A percentile compares a stretch with the other conserved stretches of the same genome.
phyloP scores from a whole-genome alignment of 2,329 filamentous ascomycete species.

The Zymoseptoria passerinii region DNA sequence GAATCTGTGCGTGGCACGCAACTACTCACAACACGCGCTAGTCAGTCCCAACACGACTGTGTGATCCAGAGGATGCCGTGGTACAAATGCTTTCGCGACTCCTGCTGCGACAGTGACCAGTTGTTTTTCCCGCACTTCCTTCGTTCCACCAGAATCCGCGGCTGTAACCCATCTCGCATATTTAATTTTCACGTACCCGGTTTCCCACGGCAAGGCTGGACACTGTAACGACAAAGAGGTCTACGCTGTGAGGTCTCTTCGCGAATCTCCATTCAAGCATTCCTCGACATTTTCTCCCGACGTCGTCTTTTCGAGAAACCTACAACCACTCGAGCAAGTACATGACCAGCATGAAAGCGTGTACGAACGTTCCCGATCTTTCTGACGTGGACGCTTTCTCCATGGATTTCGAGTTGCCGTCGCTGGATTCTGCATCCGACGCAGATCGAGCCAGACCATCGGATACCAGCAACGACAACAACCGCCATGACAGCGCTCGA shows the following conservation, averaged over 20 bases:
- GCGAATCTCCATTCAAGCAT: not conserved
- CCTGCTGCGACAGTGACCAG: not conserved
- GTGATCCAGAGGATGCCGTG: not conserved
- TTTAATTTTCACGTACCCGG: not conserved
- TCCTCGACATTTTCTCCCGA: not conserved
- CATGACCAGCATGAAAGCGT: not conserved
- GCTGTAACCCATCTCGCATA: not conserved
- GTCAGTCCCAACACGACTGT: conserved; percentile 8
- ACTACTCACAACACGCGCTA: conserved; percentile 6
- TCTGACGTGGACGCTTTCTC: not conserved
- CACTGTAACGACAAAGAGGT: not conserved
- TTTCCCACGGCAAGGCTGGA: not conserved
- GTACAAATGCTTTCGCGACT: conserved; percentile 6
- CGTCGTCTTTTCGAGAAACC: not conserved
- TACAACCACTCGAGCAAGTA: not conserved
- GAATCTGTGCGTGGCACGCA: not conserved
- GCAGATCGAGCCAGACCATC: conserved; percentile 1
- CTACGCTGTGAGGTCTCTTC: not conserved
- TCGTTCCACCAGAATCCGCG: not conserved
- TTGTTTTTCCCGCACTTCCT: not conserved
- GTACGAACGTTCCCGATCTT: not conserved
- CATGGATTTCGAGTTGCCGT: not conserved
- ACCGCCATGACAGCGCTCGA: conserved; percentile 10
- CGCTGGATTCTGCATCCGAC: conserved; percentile 2
- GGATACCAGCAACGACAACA: conserved; percentile 9